Evolutionary conservation across 768 basidiomycete species (phyloP), one percentile per base, ranked within the genome.

Genomic region (Suillus discolor): DNA sequence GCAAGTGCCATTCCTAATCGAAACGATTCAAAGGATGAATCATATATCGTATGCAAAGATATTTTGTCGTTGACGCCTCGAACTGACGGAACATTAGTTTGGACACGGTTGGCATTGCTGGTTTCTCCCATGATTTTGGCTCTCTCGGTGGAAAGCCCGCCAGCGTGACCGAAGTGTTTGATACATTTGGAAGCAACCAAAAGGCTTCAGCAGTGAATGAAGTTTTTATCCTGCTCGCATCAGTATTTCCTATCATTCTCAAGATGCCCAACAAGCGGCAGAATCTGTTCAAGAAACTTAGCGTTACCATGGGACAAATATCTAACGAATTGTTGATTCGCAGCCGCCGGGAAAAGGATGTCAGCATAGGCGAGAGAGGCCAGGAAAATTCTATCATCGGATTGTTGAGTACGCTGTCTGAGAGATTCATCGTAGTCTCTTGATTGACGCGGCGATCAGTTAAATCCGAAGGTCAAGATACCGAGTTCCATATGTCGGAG

Each of bases 91-190:
- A 57, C 4, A n/a, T 7, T 31, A 87, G 86, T 13, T 76, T 89
- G 5, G 88, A 89, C 68, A 81, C 78, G 1, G 79, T 89, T 61
- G 86, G 87, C 16, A 83, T 88, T 41, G 85, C 85, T 8, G 85
- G 86, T 0, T 89, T 88, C 64, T 83, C 84, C 6, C 83, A 88
- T 68, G 78, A 87, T 69, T 89, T 89, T 66, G 81, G 81, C 15
- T 73, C 83, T 0, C 77, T 88, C 6, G 80, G 84, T 16, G 86
- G 86, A 6, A 79, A 83, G 63, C 72, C 71, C 38, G 77, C 82
- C 4, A 67, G 76, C 3, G 78, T 87, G 18, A 75, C 79, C 3
- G 76, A 80, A 6, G 75, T 78, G 2, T 83, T 85, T 36, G 79
- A 81, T 18, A 71, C 75, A 0, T 78, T 82, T 57, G 42, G 31